Conservation (phyloP, 495 filamentous ascomycete species). For the Daldinia vernicosa region DNA sequence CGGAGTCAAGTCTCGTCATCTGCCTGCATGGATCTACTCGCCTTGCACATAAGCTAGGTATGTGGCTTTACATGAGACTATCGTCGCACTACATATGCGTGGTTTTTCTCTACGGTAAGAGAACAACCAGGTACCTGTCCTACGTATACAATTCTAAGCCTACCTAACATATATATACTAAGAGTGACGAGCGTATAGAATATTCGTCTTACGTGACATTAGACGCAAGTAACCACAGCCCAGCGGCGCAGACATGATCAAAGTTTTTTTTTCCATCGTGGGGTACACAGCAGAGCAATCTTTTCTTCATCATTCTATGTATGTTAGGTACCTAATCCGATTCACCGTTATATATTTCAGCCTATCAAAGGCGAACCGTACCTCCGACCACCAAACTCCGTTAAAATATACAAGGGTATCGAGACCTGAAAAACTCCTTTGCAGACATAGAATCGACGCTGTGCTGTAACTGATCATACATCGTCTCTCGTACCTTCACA, state of each 20-base stretch:
- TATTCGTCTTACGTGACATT: not conserved
- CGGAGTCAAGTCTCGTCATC: not conserved
- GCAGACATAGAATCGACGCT: constrained; percentile 2
- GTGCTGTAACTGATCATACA: constrained; percentile 18
- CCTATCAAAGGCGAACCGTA: constrained; percentile 6
- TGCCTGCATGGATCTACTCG: too few species aligned
- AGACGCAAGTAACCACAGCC: not conserved
- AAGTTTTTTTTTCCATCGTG: not conserved
- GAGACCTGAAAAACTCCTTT: constrained; percentile 8
- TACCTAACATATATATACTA: too few species aligned
- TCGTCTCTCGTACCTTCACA: constrained; percentile 9
- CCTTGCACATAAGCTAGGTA: not conserved
- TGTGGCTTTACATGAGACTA: too few species aligned
- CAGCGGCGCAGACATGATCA: not conserved
- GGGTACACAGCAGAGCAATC: not conserved
- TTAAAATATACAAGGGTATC: constrained; percentile 37
- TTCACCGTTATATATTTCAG: not conserved
- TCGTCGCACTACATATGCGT: too few species aligned
- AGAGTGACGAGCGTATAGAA: too few species aligned
- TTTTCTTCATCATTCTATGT: not conserved
- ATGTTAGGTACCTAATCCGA: not conserved
- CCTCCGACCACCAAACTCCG: constrained; percentile 3
- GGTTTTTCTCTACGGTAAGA: too few species aligned
- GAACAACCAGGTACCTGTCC: too few species aligned
- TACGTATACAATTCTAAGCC: too few species aligned